Conservation (phyloP, 495 filamentous ascomycete species). For the Astrothelium macrocarpum region DNA sequence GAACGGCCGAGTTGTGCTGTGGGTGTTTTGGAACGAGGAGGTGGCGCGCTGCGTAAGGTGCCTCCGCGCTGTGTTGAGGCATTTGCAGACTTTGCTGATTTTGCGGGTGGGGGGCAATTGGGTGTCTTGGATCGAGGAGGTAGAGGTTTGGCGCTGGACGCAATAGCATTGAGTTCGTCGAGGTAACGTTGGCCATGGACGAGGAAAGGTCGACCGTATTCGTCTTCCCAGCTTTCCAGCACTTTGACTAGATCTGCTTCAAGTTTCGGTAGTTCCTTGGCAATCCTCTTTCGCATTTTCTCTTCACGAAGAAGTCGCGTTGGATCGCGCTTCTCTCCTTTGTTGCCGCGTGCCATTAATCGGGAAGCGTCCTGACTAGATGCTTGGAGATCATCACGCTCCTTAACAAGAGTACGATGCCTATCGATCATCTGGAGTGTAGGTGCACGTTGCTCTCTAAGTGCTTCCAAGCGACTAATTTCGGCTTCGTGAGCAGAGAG, state of each 20-base stretch:
- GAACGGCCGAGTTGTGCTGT: constrained; percentile 42
- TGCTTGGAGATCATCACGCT: constrained; percentile 75
- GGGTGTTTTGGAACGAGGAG: constrained; percentile 49
- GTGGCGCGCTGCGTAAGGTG: constrained; percentile 28
- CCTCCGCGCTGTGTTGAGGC: constrained; percentile 14
- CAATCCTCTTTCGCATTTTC: constrained; percentile 94
- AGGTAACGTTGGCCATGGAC: constrained; percentile 87
- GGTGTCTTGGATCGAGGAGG: constrained; percentile 71
- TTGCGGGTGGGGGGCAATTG: constrained; percentile 33
- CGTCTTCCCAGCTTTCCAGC: constrained; percentile 84
- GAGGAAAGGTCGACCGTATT: constrained; percentile 84
- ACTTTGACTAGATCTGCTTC: constrained; percentile 68
- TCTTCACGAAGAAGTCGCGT: constrained; percentile 92
- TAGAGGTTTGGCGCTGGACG: constrained; percentile 42
- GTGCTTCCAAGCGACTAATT: constrained; percentile 65
- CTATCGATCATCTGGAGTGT: constrained; percentile 72
- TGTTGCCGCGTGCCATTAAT: constrained; percentile 76
- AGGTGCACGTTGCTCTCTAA: constrained; percentile 82
- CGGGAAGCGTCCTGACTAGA: constrained; percentile 91
- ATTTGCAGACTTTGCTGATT: constrained; percentile 20
- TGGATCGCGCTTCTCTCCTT: constrained; percentile 85
- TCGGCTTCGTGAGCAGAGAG: constrained; percentile 84
- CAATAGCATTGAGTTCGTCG: constrained; percentile 58
- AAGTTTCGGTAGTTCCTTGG: constrained; percentile 90
- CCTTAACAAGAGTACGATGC: constrained; percentile 73